Conservation (phyloP, 345 rosid genomes). For the Rhodamnia rubescens region DNA sequence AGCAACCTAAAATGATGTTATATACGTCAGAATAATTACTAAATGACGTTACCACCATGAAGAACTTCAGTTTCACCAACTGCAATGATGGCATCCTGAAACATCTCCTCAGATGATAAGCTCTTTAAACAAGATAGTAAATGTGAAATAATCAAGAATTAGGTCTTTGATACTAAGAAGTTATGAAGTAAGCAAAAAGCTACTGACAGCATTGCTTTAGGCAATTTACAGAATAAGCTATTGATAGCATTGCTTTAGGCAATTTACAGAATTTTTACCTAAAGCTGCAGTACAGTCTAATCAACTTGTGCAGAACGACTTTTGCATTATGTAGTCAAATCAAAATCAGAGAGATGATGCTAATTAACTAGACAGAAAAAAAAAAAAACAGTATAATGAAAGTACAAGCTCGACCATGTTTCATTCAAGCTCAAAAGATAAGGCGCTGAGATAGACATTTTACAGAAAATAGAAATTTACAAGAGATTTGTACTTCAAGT, state of each 20-base stretch:
- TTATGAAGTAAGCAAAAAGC: too few relatives aligned
- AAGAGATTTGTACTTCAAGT: neutral
- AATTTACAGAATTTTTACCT: neutral
- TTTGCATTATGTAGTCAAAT: neutral
- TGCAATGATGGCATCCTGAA: neutral
- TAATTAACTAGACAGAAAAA: neutral
- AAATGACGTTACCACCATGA: neutral
- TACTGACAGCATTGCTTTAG: too few relatives aligned
- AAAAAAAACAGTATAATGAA: neutral
- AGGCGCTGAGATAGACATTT: neutral
- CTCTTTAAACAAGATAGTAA: neutral
- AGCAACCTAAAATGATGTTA: constrained; percentile 44
- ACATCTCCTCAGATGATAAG: neutral
- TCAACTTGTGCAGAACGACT: neutral
- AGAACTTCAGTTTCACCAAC: neutral
- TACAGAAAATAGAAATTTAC: neutral
- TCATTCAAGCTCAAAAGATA: neutral
- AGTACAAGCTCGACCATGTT: neutral
- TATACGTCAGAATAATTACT: neutral
- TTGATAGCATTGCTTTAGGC: neutral
- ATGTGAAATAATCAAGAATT: neutral
- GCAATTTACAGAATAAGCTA: too few relatives aligned
- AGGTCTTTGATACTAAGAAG: neutral
- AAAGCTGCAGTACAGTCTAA: neutral
- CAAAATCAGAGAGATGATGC: neutral